Evolutionary conservation across 2,329 filamentous ascomycete genomes (phyloP).

Genomic region (Fusarium mangiferae): DNA sequence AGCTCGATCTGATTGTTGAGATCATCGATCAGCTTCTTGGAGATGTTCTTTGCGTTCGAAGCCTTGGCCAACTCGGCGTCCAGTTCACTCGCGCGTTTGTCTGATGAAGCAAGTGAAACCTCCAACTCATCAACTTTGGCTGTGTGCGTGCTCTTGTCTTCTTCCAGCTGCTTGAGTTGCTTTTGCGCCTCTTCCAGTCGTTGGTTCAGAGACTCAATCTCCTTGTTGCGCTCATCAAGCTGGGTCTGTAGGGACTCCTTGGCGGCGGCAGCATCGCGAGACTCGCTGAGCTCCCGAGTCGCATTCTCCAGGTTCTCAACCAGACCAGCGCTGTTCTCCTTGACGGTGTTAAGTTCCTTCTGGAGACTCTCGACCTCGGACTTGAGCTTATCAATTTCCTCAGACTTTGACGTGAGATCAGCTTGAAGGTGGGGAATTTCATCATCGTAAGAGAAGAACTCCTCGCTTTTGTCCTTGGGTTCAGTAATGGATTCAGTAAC

Average conservation of each 20-base stretch:
- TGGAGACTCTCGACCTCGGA: constrained; percentile 74
- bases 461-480: constrained; percentile 61
- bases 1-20: constrained; percentile 52
- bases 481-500: constrained; percentile 40
- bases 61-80: constrained; percentile 55
- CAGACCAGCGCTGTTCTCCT: constrained; percentile 76
- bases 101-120: constrained; percentile 48
- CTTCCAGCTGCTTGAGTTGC: constrained; percentile 58
- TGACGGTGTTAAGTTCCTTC: constrained; percentile 74
- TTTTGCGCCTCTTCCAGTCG: constrained; percentile 56
- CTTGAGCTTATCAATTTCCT: constrained; percentile 77
- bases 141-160: constrained; percentile 47
- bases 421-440: constrained; percentile 85
- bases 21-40: constrained; percentile 55
- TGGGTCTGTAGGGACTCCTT: constrained; percentile 61
- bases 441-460: constrained; percentile 92
- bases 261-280: constrained; percentile 52
- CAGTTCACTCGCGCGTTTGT: constrained; percentile 52
- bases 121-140: constrained; percentile 51
- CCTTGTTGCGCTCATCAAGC: constrained; percentile 58
- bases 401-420: constrained; percentile 75
- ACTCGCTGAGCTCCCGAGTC: constrained; percentile 68
- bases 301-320: constrained; percentile 74
- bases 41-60: constrained; percentile 52
- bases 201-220: constrained; percentile 62